phyloP scores from a whole-genome alignment of 1,284 basidiomycete species.

The Austroboletus niveus region DNA sequence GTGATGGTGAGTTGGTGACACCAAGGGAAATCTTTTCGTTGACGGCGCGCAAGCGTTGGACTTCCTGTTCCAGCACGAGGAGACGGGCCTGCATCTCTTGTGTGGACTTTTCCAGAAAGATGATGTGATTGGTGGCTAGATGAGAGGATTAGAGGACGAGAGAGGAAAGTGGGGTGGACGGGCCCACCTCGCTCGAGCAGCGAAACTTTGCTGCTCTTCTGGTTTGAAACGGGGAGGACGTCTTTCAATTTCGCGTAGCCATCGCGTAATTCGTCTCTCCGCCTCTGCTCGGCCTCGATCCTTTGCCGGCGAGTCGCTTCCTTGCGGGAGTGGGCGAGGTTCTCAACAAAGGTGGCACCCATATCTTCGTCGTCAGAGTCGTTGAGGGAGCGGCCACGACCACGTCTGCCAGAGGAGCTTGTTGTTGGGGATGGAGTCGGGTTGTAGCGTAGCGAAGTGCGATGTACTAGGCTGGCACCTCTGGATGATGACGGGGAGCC shows the following conservation, averaged over 20 bases:
- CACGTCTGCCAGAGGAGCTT: constrained; percentile 65
- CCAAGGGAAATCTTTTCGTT: constrained; percentile 79
- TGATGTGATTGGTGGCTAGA: constrained; percentile 72
- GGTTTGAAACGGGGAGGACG: constrained; percentile 79
- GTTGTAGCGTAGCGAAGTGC: constrained; percentile 64
- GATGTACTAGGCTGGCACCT: constrained; percentile 70
- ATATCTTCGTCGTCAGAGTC: constrained; percentile 78
- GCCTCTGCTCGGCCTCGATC: constrained; percentile 82
- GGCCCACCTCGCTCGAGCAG: constrained; percentile 77
- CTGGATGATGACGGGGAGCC: constrained; percentile 74
- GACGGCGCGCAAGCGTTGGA: constrained; percentile 61
- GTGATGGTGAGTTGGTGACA: constrained; percentile 52
- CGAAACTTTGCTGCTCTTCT: constrained; percentile 87
- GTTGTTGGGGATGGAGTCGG: constrained; percentile 72
- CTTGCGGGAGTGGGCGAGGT: constrained; percentile 72
- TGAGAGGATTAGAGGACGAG: constrained; percentile 9
- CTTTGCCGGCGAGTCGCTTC: constrained; percentile 80
- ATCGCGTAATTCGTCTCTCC: constrained; percentile 83
- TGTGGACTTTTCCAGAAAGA: constrained; percentile 65
- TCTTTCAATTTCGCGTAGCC: constrained; percentile 86
- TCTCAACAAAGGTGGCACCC: constrained; percentile 62
- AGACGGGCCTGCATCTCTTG: constrained; percentile 66
- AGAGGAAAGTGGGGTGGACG: neutral
- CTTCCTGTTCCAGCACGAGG: constrained; percentile 60
- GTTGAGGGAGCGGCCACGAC: constrained; percentile 60